A percentile compares a stretch with the other conserved stretches of the same genome.
These are phyloP conservation scores for Citrus reticulata DNA, from an alignment of 345 rosid species.

Conservation along the genomic window DNA sequence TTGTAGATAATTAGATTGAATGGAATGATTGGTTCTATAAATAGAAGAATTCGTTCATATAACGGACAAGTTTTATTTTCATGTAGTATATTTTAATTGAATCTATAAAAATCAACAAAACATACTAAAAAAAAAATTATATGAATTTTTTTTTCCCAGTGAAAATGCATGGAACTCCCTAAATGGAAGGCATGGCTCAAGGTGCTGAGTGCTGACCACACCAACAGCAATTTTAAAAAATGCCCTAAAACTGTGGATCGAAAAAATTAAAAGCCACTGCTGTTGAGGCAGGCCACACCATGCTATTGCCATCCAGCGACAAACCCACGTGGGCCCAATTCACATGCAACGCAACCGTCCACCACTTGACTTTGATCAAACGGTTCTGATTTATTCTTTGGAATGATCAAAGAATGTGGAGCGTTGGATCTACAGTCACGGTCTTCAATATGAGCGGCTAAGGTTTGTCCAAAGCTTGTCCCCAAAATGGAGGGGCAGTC, in stretches of 20 bases:
- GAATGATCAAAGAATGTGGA: background rate
- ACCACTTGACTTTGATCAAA: conserved; percentile 11
- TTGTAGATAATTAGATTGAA: no score
- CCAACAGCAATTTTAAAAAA: background rate
- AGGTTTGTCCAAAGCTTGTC: conserved; percentile 46
- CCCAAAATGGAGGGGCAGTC: conserved; percentile 27
- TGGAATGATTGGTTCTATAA: no score
- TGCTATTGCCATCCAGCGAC: conserved; percentile 29
- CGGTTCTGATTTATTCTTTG: conserved; percentile 11
- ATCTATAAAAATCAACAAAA: no score
- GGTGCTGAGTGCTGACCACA: conserved; percentile 9
- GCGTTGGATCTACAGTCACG: conserved; percentile 22
- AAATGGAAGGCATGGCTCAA: background rate
- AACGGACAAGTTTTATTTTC: no score
- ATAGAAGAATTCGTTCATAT: no score
- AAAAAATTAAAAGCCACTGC: background rate
- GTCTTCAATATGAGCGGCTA: conserved; percentile 30
- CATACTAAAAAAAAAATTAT: no score
- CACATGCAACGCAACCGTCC: conserved; percentile 24
- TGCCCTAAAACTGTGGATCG: background rate
- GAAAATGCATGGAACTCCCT: background rate
- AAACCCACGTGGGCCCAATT: conserved; percentile 36
- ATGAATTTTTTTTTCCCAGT: no score
- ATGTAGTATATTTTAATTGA: no score
- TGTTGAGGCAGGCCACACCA: background rate